phyloP scores from a whole-genome alignment of 345 rosid species.

The Balakata baccata region DNA sequence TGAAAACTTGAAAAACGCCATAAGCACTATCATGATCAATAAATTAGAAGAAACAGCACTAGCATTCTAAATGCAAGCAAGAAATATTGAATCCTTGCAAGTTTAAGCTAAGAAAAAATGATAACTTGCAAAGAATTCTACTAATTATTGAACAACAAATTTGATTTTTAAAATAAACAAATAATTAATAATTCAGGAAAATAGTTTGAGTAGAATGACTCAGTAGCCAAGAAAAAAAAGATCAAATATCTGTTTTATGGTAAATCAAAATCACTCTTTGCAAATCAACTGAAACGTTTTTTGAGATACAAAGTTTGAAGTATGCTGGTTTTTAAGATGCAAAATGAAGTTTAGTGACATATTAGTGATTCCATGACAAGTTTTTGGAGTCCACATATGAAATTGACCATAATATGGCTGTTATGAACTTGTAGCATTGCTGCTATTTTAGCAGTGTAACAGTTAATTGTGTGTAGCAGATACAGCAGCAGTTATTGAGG shows the following conservation, averaged over 20 bases:
- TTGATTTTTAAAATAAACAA: no score
- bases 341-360: neutral
- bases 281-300: neutral
- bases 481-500: neutral
- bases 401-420: neutral
- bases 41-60: neutral
- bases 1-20: neutral
- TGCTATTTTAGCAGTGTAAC: neutral
- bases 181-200: neutral
- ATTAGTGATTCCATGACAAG: neutral
- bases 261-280: neutral
- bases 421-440: neutral
- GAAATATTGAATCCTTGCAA: neutral
- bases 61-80: neutral
- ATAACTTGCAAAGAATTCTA: neutral
- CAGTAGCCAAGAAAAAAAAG: neutral
- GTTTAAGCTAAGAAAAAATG: neutral
- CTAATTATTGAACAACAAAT: neutral
- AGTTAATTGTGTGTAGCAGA: neutral
- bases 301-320: neutral
- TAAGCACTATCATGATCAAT: no score
- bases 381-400: neutral
- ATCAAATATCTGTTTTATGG: neutral
- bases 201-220: neutral
- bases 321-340: no score